Conservation (phyloP, 805 yeast species). For the Pichia rugopelliculosa region DNA sequence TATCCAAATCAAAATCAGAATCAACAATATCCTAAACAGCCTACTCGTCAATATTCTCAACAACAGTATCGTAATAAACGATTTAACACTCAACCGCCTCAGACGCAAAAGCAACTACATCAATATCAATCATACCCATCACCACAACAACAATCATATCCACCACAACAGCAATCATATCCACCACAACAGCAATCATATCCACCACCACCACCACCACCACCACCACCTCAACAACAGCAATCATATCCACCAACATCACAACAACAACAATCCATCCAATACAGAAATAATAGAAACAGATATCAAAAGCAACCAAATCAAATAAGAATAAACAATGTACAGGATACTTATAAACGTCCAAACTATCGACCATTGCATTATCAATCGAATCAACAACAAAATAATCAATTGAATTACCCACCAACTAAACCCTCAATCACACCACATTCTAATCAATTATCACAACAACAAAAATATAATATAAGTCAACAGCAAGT, state of each 20-base stretch:
- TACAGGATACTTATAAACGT: not conserved
- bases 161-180: not conserved
- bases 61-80: not conserved
- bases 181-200: not conserved
- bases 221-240: not conserved
- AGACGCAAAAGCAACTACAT: too few relatives aligned
- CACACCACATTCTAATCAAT: not conserved
- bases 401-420: not conserved
- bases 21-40: slow-evolving; percentile 1
- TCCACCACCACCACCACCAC: not conserved
- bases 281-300: not conserved
- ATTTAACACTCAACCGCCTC: too few relatives aligned
- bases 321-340: not conserved
- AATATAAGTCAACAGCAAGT: not conserved
- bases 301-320: not conserved
- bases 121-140: not conserved
- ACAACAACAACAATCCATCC: not conserved
- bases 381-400: not conserved
- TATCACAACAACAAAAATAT: not conserved
- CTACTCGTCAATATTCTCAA: not conserved
- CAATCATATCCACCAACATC: not conserved
- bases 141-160: not conserved
- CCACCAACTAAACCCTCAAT: too few relatives aligned
- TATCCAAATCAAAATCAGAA: slow-evolving; percentile 3
- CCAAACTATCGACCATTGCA: not conserved